Percentiles rank a stretch among this genome's conserved stretches.
Evolutionary conservation across 2,329 filamentous ascomycete species (phyloP).

Genomic region (Trichoderma sp.): DNA sequence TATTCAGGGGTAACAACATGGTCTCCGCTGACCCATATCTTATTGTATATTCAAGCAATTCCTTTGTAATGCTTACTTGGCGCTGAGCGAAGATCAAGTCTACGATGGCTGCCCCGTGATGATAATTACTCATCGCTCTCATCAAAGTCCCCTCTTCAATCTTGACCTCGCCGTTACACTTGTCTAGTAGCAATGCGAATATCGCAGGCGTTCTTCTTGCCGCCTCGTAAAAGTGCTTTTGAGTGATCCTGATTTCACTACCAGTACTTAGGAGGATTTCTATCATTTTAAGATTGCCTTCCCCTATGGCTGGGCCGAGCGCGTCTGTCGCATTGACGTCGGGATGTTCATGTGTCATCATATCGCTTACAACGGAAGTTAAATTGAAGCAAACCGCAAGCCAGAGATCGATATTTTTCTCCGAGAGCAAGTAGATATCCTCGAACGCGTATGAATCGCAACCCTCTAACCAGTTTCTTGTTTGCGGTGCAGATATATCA

Average conservation of each 20-base stretch:
- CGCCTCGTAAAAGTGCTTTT: background rate
- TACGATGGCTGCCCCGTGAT: background rate
- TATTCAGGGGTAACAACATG: background rate
- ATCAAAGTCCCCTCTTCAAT: background rate
- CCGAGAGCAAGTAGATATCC: no score
- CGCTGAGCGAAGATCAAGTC: background rate
- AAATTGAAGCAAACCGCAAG: conserved; percentile 20
- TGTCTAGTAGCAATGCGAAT: background rate
- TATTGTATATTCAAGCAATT: background rate
- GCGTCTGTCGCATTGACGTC: background rate
- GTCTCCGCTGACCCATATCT: background rate
- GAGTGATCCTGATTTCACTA: background rate
- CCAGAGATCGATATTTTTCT: no score
- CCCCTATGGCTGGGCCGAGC: background rate
- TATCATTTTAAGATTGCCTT: background rate
- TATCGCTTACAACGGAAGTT: background rate
- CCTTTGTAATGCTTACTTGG: background rate
- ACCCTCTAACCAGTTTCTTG: background rate
- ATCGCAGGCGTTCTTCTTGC: background rate
- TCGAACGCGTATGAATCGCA: background rate
- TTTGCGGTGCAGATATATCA: background rate
- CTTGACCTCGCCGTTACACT: background rate
- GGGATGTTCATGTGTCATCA: background rate
- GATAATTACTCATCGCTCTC: background rate
- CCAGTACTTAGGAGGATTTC: background rate